Base-by-base conservation (phyloP, 495 filamentous ascomycete genomes). In the Glarea lozoyensis region DNA sequence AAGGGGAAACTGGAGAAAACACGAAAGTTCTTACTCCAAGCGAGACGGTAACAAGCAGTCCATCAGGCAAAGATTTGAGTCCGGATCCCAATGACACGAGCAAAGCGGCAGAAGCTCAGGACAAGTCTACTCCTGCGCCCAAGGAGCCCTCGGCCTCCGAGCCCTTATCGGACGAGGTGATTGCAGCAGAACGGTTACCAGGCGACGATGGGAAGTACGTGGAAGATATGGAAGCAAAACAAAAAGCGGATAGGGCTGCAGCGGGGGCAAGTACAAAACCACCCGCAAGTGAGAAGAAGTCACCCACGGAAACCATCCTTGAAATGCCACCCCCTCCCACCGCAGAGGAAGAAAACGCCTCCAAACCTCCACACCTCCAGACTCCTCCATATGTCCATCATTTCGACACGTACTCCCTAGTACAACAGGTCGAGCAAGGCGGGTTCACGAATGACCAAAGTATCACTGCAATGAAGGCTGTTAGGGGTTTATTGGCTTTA, bases 371-470 rank as follows among this genome's bases (percentile, higher is more conserved):
- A 34, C 78, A 85, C 50, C 53, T 95, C 22, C 66, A 77, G 5
- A 75, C 86, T 0, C 74, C 84, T 12, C 84, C 77, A 2, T 90
- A 94, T 59, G 77, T 94, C 10, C 92, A 98, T 65, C 87, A 96
- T 65, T 98, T 98, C 60, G 92, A 98, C 64, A 94, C 82, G 13
- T 97, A 88, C 55, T 78, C 76, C 3, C 72, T 95, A 1, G 92
- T 95, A 3, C 79, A 81, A 35, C 73, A 84, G 49, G 77, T 98
- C 4, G 68, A 79, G 16, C 60, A 61, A 0, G 73, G 79, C 16
- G 84, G 80, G 2, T 95, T 87, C 61, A 76, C 66, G 5, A 62
- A 70, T 11, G 68, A 68, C 0, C 88, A 94, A 58, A 72, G 84
- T 25, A 75, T 85, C 34, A 83, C 76, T 1, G 67, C 83, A 33